phyloP scores from a whole-genome alignment of 1,284 basidiomycete genomes.

The Clitocybe nebularis region DNA sequence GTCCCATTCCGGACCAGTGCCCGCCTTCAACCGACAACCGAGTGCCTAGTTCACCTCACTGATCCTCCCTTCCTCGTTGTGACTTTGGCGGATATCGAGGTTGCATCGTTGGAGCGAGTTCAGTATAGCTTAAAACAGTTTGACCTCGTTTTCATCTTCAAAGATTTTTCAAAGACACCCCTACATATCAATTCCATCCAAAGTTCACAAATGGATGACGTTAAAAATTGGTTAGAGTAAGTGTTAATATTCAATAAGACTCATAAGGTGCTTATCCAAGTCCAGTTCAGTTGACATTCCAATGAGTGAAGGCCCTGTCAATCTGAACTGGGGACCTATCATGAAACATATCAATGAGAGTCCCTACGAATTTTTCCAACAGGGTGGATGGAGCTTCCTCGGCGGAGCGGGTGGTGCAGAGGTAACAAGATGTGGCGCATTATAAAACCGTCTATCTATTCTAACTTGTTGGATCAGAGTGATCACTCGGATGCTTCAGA shows the following conservation, averaged over 20 bases:
- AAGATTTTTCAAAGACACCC: slow-evolving; percentile 90
- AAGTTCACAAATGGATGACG: slow-evolving; percentile 86
- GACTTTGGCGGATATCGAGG: slow-evolving; percentile 92
- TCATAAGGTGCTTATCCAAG: slow-evolving; percentile 12
- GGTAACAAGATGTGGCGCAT: no score
- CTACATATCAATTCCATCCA: slow-evolving; percentile 96
- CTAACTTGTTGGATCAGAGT: slow-evolving; percentile 38
- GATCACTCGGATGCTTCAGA: slow-evolving; percentile 66
- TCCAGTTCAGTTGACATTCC: slow-evolving; percentile 92
- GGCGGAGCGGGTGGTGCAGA: slow-evolving; percentile 70
- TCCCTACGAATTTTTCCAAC: slow-evolving; percentile 94
- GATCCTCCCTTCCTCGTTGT: slow-evolving; percentile 97
- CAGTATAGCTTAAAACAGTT: slow-evolving; percentile 97
- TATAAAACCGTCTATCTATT: slow-evolving; percentile 1
- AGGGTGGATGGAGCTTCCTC: slow-evolving; percentile 95
- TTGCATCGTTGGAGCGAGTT: slow-evolving; percentile 95
- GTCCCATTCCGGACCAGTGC: slow-evolving; percentile 96
- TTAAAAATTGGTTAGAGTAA: slow-evolving; percentile 98
- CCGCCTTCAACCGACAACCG: slow-evolving; percentile 93
- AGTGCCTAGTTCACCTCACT: slow-evolving; percentile 93
- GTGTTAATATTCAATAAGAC: slow-evolving; percentile 26
- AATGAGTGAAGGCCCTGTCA: slow-evolving; percentile 94
- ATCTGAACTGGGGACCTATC: slow-evolving; percentile 96
- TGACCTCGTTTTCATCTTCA: slow-evolving; percentile 95
- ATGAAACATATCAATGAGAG: slow-evolving; percentile 98